Percentiles rank a stretch among this genome's conserved stretches.
These are phyloP conservation scores for Raffaelea deltoideospora DNA, from an alignment of 2,329 filamentous ascomycete genomes.

Conservation along the genomic window DNA sequence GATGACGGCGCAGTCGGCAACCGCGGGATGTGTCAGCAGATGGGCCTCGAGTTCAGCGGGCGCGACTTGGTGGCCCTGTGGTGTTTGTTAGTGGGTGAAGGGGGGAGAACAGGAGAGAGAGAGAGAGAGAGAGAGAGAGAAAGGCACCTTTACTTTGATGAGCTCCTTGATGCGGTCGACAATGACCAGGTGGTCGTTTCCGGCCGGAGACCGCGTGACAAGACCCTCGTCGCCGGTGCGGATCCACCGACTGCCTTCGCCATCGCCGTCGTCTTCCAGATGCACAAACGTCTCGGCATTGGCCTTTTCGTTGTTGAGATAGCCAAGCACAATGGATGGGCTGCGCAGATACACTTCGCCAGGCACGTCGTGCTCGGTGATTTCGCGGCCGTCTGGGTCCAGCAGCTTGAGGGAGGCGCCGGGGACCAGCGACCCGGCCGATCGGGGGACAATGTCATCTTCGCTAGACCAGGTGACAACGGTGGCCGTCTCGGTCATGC, in stretches of 20 bases:
- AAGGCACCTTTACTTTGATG: slow-evolving; percentile 25
- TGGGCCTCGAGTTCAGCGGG: slow-evolving; percentile 35
- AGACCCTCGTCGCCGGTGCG: not conserved
- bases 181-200: slow-evolving; percentile 15
- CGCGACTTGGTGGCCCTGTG: slow-evolving; percentile 42
- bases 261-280: not conserved
- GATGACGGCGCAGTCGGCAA: slow-evolving; percentile 44
- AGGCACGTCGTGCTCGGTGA: slow-evolving; percentile 1
- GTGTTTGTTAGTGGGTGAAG: too few species aligned
- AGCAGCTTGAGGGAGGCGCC: not conserved
- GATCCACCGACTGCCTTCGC: not conserved
- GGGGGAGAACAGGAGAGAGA: too few species aligned
- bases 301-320: not conserved
- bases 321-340: too few species aligned
- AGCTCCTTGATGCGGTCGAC: slow-evolving; percentile 35
- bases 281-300: not conserved
- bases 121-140: too few species aligned
- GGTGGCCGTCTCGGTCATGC: not conserved
- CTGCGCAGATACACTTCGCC: too few species aligned
- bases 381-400: not conserved
- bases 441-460: not conserved
- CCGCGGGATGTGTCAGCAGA: slow-evolving; percentile 25
- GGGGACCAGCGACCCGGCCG: not conserved
- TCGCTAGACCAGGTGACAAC: not conserved
- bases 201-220: not conserved